A percentile compares a stretch with the other conserved stretches of the same genome.
Evolutionary conservation across 495 filamentous ascomycete species (phyloP).

Genomic region (Aspergillus diversus): DNA sequence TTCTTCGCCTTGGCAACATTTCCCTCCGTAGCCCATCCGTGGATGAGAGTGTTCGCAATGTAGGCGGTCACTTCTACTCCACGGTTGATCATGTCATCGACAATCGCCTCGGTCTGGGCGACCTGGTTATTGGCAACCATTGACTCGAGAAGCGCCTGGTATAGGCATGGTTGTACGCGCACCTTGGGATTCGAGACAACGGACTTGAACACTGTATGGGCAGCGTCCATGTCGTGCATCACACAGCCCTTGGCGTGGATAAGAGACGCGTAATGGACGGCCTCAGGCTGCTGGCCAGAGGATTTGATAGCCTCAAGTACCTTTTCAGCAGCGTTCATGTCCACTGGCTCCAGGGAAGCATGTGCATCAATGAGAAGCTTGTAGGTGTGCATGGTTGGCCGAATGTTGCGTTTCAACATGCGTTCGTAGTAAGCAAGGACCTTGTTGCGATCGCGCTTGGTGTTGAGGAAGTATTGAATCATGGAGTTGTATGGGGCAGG

Average conservation of each 20-base stretch:
- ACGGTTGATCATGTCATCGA: conserved; percentile 70
- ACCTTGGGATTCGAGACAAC: conserved; percentile 69
- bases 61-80: conserved; percentile 90
- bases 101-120: conserved; percentile 70
- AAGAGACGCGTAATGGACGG: conserved; percentile 92
- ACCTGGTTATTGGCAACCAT: conserved; percentile 95
- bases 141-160: conserved; percentile 92
- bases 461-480: conserved; percentile 99
- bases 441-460: conserved; percentile 92
- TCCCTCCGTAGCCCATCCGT: conserved; percentile 90
- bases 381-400: conserved; percentile 93
- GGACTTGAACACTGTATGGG: conserved; percentile 77
- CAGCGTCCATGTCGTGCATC: conserved; percentile 84
- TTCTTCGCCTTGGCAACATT: conserved; percentile 76
- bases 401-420: conserved; percentile 84
- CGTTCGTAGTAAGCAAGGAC: conserved; percentile 95
- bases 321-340: conserved; percentile 87
- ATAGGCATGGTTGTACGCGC: conserved; percentile 79
- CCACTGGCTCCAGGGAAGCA: conserved; percentile 88
- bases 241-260: conserved; percentile 97
- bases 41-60: conserved; percentile 98
- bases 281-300: conserved; percentile 76
- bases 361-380: conserved; percentile 97
- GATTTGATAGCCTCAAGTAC: conserved; percentile 78
- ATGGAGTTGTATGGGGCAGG: conserved; percentile 97